Evolutionary conservation across 805 yeast species (phyloP).

Genomic region (Candida incommunis): DNA sequence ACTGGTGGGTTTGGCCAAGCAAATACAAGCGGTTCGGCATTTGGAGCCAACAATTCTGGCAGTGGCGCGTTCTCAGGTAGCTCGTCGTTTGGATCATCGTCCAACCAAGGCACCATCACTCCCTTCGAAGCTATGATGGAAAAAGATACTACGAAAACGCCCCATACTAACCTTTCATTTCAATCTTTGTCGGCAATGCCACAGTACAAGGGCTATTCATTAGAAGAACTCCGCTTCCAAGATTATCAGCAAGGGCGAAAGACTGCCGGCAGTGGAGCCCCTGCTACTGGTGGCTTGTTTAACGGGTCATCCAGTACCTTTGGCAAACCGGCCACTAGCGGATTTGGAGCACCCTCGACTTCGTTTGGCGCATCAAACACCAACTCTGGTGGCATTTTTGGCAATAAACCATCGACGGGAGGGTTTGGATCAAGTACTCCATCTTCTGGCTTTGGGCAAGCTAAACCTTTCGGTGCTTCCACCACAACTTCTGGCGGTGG

Average conservation of each 20-base stretch:
- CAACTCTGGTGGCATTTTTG: slow-evolving; percentile 4
- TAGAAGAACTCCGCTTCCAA: slow-evolving; percentile 78
- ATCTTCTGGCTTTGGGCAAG: slow-evolving; percentile 3
- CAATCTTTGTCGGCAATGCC: slow-evolving; percentile 83
- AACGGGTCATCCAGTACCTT: slow-evolving; percentile 23
- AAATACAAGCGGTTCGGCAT: slow-evolving; percentile 1
- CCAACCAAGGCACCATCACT: slow-evolving; percentile 51
- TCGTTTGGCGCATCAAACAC: slow-evolving; percentile 3
- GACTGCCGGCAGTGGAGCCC: slow-evolving; percentile 32
- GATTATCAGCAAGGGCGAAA: slow-evolving; percentile 71
- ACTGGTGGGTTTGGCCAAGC: slow-evolving; percentile 4
- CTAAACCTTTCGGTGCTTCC: slow-evolving; percentile 4
- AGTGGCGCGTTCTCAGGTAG: background rate
- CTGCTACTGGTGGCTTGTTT: slow-evolving; percentile 11
- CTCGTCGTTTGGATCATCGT: slow-evolving; percentile 26
- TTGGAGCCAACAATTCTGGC: no score
- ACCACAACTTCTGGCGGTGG: slow-evolving; percentile 1
- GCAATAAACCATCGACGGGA: slow-evolving; percentile 6
- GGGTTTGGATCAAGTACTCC: slow-evolving; percentile 17
- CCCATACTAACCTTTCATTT: slow-evolving; percentile 30
- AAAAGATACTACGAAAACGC: slow-evolving; percentile 49
- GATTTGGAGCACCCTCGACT: slow-evolving; percentile 17
- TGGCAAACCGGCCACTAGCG: slow-evolving; percentile 17
- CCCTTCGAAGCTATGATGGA: slow-evolving; percentile 63
- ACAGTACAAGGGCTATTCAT: slow-evolving; percentile 65